Conservation (phyloP, 495 filamentous ascomycete species). For the Xylaria telfairii region DNA sequence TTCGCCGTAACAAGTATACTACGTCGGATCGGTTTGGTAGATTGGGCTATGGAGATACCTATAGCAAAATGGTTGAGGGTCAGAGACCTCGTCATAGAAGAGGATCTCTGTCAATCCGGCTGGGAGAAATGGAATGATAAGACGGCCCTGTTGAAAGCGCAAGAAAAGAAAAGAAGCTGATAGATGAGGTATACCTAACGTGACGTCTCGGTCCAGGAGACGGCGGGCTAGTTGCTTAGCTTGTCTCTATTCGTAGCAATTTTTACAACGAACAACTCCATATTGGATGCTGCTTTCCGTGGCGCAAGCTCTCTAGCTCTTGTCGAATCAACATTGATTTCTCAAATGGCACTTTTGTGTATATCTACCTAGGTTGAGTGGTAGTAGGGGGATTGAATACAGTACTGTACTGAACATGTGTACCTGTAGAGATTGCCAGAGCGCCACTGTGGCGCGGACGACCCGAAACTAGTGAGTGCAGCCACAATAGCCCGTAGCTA, state of each 20-base stretch:
- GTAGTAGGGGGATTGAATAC: too few species aligned
- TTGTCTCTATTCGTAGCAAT: background rate
- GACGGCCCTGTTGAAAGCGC: conserved; percentile 37
- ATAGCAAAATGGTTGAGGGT: conserved; percentile 69
- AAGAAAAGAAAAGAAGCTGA: conserved; percentile 31
- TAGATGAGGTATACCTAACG: background rate
- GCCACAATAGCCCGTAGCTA: background rate
- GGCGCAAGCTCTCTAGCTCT: background rate
- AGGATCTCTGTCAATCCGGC: conserved; percentile 88
- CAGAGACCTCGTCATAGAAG: conserved; percentile 84
- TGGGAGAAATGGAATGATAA: conserved; percentile 88
- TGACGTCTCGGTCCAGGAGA: background rate
- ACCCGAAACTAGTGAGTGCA: background rate
- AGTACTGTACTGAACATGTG: too few species aligned
- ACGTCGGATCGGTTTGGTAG: conserved; percentile 64
- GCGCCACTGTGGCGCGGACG: background rate
- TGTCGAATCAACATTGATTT: background rate
- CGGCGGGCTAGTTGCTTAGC: background rate
- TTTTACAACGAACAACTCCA: background rate
- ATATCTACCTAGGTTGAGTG: background rate
- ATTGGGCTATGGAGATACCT: conserved; percentile 74
- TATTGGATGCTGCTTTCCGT: background rate
- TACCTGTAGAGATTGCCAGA: too few species aligned
- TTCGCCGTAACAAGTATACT: conserved; percentile 71
- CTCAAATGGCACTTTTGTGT: background rate